Evolutionary conservation across 164 flowering plant species (phyloP), one percentile per base, ranked within the genome.

Genomic region (Liquidambar formosana): DNA sequence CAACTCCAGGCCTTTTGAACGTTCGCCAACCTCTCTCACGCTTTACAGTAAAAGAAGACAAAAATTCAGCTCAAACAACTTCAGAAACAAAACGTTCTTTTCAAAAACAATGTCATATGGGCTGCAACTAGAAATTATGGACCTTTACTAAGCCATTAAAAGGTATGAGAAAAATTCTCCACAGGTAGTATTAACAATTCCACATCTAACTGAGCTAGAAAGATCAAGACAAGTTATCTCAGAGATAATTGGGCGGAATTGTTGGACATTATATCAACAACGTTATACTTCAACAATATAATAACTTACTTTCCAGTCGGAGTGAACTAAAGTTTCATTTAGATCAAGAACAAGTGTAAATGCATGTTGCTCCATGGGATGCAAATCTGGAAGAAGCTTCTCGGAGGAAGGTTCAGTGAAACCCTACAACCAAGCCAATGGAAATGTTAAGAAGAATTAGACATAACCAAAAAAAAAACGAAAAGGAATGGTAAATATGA

Each of bases 21-120:
- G 99, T 94, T 70, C 91, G 79, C 97, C 99, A 94, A 48, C 99
- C 99, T 80, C 93, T 81, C 8, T 94, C 99, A 71, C 99, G 93
- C 97, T 94, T 76, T 57, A 71, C 57, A 66, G 3, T 53, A 27
- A 46, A 45, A 60, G 61, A 66, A 46, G 16, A 66, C 13, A 13
- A 26, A 33, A 15, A 60, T 10, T 46, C 61, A 54, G 54, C 57
- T 22, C 64, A 38, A 33, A 1, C 27, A 77, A 26, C 22, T n/a
- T 27, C 64, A 33, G 76, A 52, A 27, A 38, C 5, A 33, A 33
- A 33, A 2, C 41, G 6, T 33, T 6, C 41, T 33, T 6, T 33
- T 33, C 6, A 33, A 33, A 33, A 2, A 6, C 41, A 33, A 33
- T 33, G 41, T 33, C 41, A 6, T 33, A 6, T 33, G 2, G 41